These are phyloP conservation scores for Verticillium longisporum DNA, from an alignment of 2,329 filamentous ascomycete species.

Conservation along the genomic window DNA sequence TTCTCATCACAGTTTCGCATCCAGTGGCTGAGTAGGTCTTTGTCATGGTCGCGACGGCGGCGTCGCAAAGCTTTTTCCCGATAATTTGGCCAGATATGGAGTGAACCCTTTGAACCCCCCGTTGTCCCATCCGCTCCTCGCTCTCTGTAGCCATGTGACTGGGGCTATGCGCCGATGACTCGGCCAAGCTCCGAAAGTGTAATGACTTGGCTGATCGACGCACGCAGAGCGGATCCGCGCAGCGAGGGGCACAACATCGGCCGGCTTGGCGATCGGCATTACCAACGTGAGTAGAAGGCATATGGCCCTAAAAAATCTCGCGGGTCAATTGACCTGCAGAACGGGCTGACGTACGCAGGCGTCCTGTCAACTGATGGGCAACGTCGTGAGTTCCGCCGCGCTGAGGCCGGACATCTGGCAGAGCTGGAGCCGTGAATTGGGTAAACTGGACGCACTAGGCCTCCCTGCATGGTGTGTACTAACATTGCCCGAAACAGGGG, in stretches of 20 bases:
- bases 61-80: slow-evolving; percentile 28
- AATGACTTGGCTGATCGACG: not conserved
- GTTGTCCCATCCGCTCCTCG: too few species aligned
- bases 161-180: not conserved
- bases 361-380: slow-evolving; percentile 25
- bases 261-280: slow-evolving; percentile 27
- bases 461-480: not conserved
- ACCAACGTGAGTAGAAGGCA: slow-evolving; percentile 19
- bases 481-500: slow-evolving; percentile 11
- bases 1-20: slow-evolving; percentile 27
- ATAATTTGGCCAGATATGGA: slow-evolving; percentile 27
- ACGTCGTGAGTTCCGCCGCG: slow-evolving; percentile 17
- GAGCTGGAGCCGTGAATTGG: not conserved
- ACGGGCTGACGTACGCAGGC: slow-evolving; percentile 9
- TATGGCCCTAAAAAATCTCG: too few species aligned
- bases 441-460: not conserved
- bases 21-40: slow-evolving; percentile 27
- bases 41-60: slow-evolving; percentile 30
- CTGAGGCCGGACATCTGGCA: too few species aligned
- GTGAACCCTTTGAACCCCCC: not conserved
- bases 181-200: not conserved
- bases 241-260: slow-evolving; percentile 28
- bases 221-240: slow-evolving; percentile 26
- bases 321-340: not conserved
- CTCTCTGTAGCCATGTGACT: not conserved